Evolutionary conservation across 306 rosid species (phyloP).

Genomic region (Sechiopsis laciniata): DNA sequence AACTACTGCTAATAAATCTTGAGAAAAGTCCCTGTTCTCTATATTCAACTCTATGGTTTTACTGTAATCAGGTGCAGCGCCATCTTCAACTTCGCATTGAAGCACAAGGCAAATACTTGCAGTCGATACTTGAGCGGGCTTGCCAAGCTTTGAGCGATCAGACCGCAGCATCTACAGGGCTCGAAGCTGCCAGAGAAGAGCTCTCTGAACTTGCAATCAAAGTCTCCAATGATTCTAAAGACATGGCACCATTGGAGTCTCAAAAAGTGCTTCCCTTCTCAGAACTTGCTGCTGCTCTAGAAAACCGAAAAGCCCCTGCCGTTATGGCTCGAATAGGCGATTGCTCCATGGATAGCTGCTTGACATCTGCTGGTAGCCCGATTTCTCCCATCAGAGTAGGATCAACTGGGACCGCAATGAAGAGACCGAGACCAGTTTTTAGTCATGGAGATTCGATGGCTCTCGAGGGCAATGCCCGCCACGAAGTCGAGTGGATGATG

Average conservation of each 20-base stretch:
- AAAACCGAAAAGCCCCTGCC: slow-evolving; percentile 25
- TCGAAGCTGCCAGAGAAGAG: slow-evolving; percentile 49
- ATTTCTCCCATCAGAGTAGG: slow-evolving; percentile 37
- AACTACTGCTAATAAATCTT: background rate
- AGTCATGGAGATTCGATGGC: slow-evolving; percentile 40
- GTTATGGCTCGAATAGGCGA: slow-evolving; percentile 33
- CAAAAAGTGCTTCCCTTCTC: slow-evolving; percentile 33
- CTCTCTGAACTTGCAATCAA: slow-evolving; percentile 48
- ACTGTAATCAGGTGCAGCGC: slow-evolving; percentile 43
- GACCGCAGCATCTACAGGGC: slow-evolving; percentile 34
- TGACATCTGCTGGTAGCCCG: slow-evolving; percentile 42
- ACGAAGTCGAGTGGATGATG: slow-evolving; percentile 53
- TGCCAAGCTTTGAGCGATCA: slow-evolving; percentile 41
- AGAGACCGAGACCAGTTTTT: slow-evolving; percentile 41
- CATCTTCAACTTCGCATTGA: slow-evolving; percentile 55
- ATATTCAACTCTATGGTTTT: background rate
- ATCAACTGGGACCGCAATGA: slow-evolving; percentile 28
- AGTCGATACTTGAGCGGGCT: slow-evolving; percentile 53
- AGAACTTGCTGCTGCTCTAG: slow-evolving; percentile 33
- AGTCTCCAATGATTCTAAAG: slow-evolving; percentile 36
- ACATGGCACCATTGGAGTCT: slow-evolving; percentile 28
- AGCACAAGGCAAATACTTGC: slow-evolving; percentile 55
- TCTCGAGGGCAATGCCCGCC: slow-evolving; percentile 37
- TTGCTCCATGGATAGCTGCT: slow-evolving; percentile 41
- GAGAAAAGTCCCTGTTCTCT: background rate